Evolutionary conservation across 495 filamentous ascomycete species (phyloP).

Genomic region (Lophiostoma macrostomum): DNA sequence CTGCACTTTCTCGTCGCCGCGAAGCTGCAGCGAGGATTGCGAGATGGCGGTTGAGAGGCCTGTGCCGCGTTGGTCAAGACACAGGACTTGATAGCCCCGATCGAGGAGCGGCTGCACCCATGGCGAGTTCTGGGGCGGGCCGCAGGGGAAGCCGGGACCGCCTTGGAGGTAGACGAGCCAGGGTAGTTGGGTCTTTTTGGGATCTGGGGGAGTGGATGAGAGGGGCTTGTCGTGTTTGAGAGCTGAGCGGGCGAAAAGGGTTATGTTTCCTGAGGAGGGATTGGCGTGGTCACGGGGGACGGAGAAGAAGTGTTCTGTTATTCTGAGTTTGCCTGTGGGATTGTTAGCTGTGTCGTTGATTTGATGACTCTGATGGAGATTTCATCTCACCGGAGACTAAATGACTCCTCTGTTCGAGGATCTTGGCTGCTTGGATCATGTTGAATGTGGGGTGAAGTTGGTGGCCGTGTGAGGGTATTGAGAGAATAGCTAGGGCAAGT

Average conservation of each 20-base stretch:
- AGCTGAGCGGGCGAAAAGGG: constrained; percentile 73
- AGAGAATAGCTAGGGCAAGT: neutral
- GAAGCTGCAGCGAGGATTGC: constrained; percentile 60
- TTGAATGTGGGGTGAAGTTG: constrained; percentile 4
- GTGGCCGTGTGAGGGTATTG: neutral
- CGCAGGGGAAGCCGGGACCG: constrained; percentile 74
- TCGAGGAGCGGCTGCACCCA: constrained; percentile 67
- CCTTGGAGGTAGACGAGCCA: constrained; percentile 51
- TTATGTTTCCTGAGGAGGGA: constrained; percentile 58
- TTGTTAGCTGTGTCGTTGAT: neutral
- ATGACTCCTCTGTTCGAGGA: constrained; percentile 39
- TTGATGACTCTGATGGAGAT: too few relatives aligned
- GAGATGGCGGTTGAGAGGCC: constrained; percentile 78
- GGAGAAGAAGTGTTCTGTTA: constrained; percentile 81
- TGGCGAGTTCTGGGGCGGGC: constrained; percentile 65
- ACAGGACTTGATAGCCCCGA: constrained; percentile 80
- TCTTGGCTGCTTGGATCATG: constrained; percentile 39
- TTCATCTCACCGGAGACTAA: constrained; percentile 41
- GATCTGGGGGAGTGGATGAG: constrained; percentile 42
- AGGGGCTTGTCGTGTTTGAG: constrained; percentile 59
- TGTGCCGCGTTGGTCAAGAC: constrained; percentile 85
- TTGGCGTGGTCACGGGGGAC: constrained; percentile 73
- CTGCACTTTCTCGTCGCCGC: constrained; percentile 63
- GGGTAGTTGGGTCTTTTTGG: constrained; percentile 50
- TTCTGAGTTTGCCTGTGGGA: constrained; percentile 62